These are phyloP conservation scores for Crithidia acanthocephali DNA, from an alignment of 208 protist genomes.

Conservation along the genomic window DNA sequence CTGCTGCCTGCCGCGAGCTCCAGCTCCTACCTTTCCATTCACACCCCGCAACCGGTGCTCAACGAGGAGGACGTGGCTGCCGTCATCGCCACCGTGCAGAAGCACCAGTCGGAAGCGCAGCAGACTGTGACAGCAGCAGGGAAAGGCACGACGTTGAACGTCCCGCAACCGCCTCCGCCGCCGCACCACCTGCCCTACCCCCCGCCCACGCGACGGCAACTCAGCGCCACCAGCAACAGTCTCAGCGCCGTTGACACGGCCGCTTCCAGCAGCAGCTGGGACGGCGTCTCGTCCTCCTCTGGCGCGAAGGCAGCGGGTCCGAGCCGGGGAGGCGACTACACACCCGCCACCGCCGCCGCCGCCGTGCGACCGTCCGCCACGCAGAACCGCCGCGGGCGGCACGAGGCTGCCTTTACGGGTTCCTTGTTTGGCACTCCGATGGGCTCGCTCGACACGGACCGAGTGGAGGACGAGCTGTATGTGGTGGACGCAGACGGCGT, in stretches of 20 bases:
- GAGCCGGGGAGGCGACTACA: not conserved
- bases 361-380: conserved; percentile 7
- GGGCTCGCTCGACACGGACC: not conserved
- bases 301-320: not conserved
- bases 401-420: conserved; percentile 4
- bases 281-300: not conserved
- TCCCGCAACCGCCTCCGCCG: not conserved
- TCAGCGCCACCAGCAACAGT: not conserved
- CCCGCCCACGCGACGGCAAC: conserved; percentile 4
- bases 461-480: not conserved
- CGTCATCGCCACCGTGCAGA: not conserved
- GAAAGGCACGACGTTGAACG: not conserved
- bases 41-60: not conserved
- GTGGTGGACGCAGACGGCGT: not conserved
- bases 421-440: conserved; percentile 3
- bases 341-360: conserved; percentile 5
- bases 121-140: not conserved
- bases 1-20: conserved; percentile 1
- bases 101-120: not conserved
- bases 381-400: not conserved
- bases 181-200: conserved; percentile 5
- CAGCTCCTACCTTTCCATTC: conserved; percentile 9
- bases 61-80: not conserved
- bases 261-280: conserved; percentile 5
- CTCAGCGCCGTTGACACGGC: not conserved